Percentiles rank a stretch among this genome's conserved stretches.
These are phyloP conservation scores for Lasiosphaeriaceae sp. DNA, from an alignment of 495 filamentous ascomycete species.

Conservation along the genomic window DNA sequence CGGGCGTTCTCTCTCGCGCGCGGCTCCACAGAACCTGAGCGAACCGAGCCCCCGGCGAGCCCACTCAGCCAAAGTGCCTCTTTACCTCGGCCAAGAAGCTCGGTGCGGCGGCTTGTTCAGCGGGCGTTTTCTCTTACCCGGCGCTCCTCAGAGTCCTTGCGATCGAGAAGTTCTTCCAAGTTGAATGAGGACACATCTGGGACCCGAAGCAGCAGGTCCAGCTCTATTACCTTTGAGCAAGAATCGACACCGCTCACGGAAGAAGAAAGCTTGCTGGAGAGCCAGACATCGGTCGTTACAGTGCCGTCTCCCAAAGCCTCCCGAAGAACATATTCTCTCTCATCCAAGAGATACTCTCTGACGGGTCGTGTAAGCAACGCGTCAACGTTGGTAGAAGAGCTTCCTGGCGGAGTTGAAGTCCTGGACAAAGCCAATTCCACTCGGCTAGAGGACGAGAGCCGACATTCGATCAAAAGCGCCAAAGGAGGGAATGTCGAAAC, in stretches of 20 bases:
- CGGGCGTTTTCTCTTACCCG: background rate
- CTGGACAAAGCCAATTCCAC: background rate
- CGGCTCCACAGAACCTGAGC: no score
- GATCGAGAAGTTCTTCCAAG: background rate
- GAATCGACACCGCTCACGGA: background rate
- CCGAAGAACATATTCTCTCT: conserved; percentile 18
- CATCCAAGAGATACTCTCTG: conserved; percentile 9
- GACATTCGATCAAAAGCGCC: background rate
- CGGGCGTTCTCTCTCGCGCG: conserved; percentile 4
- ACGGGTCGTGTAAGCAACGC: conserved; percentile 14
- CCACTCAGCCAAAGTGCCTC: background rate
- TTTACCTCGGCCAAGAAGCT: background rate
- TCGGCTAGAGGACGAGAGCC: background rate
- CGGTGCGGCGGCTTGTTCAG: background rate
- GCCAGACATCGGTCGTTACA: background rate
- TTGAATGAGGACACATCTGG: background rate
- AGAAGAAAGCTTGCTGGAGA: background rate
- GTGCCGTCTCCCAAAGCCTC: conserved; percentile 11
- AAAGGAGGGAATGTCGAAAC: background rate
- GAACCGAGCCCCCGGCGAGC: background rate
- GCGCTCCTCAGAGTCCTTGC: background rate
- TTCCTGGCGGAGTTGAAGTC: background rate
- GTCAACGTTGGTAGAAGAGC: conserved; percentile 21
- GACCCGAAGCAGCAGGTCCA: background rate
- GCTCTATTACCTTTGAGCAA: background rate